Evolutionary conservation across 139 green algal species (phyloP).

Genomic region (Tetradesmus obliquus): DNA sequence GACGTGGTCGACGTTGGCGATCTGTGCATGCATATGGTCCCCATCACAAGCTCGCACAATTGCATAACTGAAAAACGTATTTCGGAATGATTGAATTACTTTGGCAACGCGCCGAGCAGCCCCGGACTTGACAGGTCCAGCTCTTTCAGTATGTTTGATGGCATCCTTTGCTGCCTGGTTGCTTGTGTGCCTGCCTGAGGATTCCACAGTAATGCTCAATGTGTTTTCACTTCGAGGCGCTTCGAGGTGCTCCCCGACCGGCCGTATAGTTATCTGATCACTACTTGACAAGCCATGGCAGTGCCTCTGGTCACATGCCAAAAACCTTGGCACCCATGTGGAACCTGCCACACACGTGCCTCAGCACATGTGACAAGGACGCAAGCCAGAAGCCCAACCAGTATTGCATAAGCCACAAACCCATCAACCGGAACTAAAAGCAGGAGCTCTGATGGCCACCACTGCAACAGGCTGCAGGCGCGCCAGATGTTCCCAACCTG

Average conservation of each 20-base stretch:
- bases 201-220: too few species aligned
- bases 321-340: neutral
- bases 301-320: neutral
- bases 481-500: too few species aligned
- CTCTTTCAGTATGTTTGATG: neutral
- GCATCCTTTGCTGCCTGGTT: neutral
- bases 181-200: too few species aligned
- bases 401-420: too few species aligned
- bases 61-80: neutral
- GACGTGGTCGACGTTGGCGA: neutral
- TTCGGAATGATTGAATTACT: neutral
- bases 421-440: too few species aligned
- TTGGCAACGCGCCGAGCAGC: conserved; percentile 27
- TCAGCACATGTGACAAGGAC: neutral
- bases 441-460: too few species aligned
- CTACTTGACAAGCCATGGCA: too few species aligned
- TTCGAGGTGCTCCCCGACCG: too few species aligned
- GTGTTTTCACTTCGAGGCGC: too few species aligned
- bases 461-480: too few species aligned
- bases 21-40: neutral
- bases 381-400: neutral
- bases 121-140: neutral
- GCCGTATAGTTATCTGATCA: too few species aligned
- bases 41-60: neutral
- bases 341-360: too few species aligned